Conservation (phyloP, 1,139 yeast species). For the Candida sp. region DNA sequence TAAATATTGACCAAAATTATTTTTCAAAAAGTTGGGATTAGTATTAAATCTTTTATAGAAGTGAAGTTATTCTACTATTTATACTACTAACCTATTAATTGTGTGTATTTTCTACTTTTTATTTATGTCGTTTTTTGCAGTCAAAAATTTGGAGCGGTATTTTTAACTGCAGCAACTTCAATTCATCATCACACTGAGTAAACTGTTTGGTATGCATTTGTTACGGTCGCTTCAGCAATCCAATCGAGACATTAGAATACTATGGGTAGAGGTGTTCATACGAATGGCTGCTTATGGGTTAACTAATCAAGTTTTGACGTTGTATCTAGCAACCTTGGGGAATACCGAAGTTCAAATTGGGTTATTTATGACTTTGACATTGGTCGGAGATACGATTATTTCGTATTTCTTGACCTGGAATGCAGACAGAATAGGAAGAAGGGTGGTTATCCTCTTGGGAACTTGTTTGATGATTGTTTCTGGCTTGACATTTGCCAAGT, state of each 20-base stretch:
- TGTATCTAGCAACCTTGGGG: conserved; percentile 57
- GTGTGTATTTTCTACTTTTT: no score
- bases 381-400: conserved; percentile 74
- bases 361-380: conserved; percentile 76
- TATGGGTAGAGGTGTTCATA: conserved; percentile 70
- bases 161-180: no score
- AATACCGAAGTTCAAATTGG: conserved; percentile 65
- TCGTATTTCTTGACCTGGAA: conserved; percentile 75
- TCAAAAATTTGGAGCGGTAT: no score
- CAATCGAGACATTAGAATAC: conserved; percentile 54
- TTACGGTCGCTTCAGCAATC: conserved; percentile 22
- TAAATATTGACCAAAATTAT: no score
- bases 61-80: no score
- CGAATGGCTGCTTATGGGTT: conserved; percentile 79
- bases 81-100: no score
- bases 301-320: conserved; percentile 75
- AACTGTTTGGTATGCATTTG: conserved; percentile 18
- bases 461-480: conserved; percentile 67
- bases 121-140: no score
- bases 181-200: no score
- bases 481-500: conserved; percentile 59
- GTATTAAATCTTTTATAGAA: no score
- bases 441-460: conserved; percentile 64
- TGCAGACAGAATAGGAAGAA: conserved; percentile 74
- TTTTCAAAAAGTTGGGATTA: no score